A percentile compares a stretch with the other conserved stretches of the same genome.
Conservation (phyloP, 768 basidiomycete species). For the Tulasnella sp. region DNA sequence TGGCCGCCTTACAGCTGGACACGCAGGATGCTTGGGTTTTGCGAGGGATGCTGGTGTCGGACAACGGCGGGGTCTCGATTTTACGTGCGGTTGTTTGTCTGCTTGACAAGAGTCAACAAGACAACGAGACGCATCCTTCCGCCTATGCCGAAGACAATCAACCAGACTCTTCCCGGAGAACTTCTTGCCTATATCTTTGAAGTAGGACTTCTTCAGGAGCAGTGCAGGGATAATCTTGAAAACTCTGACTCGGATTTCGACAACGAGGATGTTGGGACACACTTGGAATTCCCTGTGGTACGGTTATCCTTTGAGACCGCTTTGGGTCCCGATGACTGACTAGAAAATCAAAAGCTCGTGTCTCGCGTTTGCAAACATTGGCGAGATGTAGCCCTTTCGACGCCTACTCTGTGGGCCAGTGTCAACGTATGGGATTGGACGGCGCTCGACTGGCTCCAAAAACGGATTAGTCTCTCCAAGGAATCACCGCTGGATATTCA, state of each 20-base stretch:
- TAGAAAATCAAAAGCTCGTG: neutral
- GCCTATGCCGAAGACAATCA: neutral
- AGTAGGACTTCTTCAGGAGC: neutral
- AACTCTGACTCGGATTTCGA: neutral
- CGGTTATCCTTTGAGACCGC: neutral
- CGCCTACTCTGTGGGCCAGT: neutral
- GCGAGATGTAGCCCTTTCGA: slow-evolving; percentile 16
- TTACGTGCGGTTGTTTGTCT: neutral
- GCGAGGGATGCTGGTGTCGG: too few species aligned
- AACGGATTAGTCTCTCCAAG: neutral
- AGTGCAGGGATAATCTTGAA: neutral
- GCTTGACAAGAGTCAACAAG: neutral
- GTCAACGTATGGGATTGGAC: slow-evolving; percentile 14
- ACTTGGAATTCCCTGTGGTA: neutral
- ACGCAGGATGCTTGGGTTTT: too few species aligned
- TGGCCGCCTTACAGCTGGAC: too few species aligned
- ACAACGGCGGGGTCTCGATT: too few species aligned
- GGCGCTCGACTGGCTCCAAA: neutral
- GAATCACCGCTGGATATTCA: neutral
- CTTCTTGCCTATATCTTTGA: slow-evolving; percentile 3
- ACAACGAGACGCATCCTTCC: neutral
- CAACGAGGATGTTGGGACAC: neutral
- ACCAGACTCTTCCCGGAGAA: neutral
- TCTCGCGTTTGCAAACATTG: neutral
- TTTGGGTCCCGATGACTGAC: neutral